Evolutionary conservation across 2,329 filamentous ascomycete species (phyloP), one percentile per base, ranked within the genome.

Genomic region (Chaetomium strumarium): DNA sequence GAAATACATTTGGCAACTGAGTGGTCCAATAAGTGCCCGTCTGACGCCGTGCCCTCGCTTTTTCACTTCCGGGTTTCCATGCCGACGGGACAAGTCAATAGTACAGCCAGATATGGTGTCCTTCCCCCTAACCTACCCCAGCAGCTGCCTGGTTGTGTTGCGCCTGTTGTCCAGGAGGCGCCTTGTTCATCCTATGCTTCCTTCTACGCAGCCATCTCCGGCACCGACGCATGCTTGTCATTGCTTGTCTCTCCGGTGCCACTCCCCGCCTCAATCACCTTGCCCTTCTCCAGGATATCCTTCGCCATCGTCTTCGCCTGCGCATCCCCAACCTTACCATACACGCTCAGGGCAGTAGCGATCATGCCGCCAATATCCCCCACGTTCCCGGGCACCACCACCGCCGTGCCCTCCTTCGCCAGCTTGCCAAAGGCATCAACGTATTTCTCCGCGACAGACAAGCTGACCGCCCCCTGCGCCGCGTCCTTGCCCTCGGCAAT

Each of bases 351-450:
- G 2, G 91, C 93, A 16, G 89, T 95, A 37, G 93, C 91, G 68
- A 99, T 97, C 91, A 99, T 96, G 61, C 89, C 84, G 50, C 90
- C 86, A 62, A 99, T 91, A 67, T 99, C 93, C 55, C 93, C 93
- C 36, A 99, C 90, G 65, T 99, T 97, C 11, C 93, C 93, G 0
- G 93, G 93, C 13, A 99, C 91, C 17, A 99, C 90, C 29, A 99
- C 86, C 5, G 90, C 88, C 3, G 93, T 99, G 63, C 93, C 90
- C 75, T 99, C 91, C 73, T 92, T 93, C 46, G 93, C 93, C 62
- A 99, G 76, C 67, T 91, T 89, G 61, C 81, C 85, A 66, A 97
- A 99, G 4, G 93, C 93, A 42, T 68, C 92, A 48, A 99, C 93
- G 64, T 99, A 99, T 72, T 96, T 96, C 79, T 99, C 93, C 0